Conservation (phyloP, 306 rosid species). For the Cucumis cinereus region DNA sequence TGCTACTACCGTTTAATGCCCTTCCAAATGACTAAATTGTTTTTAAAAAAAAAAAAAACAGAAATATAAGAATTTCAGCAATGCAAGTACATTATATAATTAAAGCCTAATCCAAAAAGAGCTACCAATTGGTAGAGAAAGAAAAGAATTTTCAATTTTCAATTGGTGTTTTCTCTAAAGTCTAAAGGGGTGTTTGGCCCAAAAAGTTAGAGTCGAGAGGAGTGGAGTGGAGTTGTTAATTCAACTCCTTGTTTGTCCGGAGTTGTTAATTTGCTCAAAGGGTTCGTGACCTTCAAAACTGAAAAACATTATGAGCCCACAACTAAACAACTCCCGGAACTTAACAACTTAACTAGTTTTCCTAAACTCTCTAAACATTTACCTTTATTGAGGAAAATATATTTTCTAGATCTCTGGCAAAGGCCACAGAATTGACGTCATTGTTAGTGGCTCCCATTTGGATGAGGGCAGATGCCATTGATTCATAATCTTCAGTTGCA, state of each 20-base stretch:
- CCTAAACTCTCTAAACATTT: slow-evolving; percentile 13
- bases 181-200: background rate
- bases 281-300: no score
- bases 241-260: no score
- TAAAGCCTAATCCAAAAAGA: background rate
- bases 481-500: slow-evolving; percentile 73
- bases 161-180: background rate
- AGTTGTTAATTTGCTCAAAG: no score
- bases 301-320: no score
- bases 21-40: background rate
- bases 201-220: no score
- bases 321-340: no score
- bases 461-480: slow-evolving; percentile 87
- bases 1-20: background rate
- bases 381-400: slow-evolving; percentile 80
- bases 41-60: background rate
- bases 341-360: no score
- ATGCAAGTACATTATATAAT: background rate
- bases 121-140: background rate
- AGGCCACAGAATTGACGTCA: slow-evolving; percentile 55
- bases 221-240: no score
- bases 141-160: background rate
- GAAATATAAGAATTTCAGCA: background rate
- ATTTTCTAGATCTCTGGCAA: slow-evolving; percentile 70
- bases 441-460: slow-evolving; percentile 88